Base-by-base conservation (phyloP, 305 asterid species). In the Solanum aculeatissimum region DNA sequence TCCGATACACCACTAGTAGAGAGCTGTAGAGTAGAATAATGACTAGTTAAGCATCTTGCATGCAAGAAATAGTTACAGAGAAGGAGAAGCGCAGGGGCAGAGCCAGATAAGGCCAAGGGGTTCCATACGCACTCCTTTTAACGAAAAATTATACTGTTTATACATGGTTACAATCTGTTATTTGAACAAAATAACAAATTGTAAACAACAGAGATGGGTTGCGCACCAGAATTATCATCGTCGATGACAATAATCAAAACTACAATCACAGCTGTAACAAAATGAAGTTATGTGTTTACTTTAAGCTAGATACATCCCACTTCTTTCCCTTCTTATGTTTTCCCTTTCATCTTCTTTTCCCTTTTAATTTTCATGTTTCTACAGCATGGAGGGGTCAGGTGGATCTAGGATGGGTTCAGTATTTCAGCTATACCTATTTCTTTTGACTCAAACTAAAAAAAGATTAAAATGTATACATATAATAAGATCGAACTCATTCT, bases 1-100 rank as follows among this genome's bases (percentile, higher is more conserved):
- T 94, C 92, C 0, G 96, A 84, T 23, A 90, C 60, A 78, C 94
- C 96, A 72, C 93, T 74, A 10, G 92, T 71, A 25, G 93, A 91
- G 65, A 97, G 92, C 99, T 97, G 90, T 79, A 40, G 42, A 84
- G 83, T 57, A 12, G n/a, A 55, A 80, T 8, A 83, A 23, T 32
- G n/a, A 35, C 65, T 18, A 51, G 82, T 77, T 77, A 49, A 77
- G 63, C 18, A 51, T 16, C 45, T 49, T 4, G 21, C n/a, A 72
- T 1, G 62, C 62, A 75, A n/a, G 80, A 21, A 32, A 82, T 21
- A 32, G 21, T 0, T 2, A 82, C 57, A 60, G 53, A 55, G 54
- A 16, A 19, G 32, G 35, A 80, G 55, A 60, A 23, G 12, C 11
- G 47, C 47, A 42, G 4, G 32, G 32, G 32, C 4, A 0, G 66